Conservation (phyloP, 176 grass and related monocot genomes). For the Aegilops tauschii region DNA sequence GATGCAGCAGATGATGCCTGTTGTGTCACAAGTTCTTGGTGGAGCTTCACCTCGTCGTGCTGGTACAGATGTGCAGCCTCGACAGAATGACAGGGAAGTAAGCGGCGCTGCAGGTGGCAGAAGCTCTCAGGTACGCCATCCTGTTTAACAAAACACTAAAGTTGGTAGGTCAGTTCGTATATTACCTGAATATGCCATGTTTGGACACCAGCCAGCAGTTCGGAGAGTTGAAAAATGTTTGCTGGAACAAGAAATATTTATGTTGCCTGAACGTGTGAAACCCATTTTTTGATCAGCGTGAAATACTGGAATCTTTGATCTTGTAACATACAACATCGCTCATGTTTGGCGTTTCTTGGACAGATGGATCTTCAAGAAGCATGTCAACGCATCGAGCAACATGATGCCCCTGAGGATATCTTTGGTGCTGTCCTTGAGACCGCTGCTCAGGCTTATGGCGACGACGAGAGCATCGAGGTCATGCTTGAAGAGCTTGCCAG, state of each 20-base stretch:
- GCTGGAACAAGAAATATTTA: neutral
- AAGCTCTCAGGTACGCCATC: constrained; percentile 39
- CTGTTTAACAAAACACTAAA: neutral
- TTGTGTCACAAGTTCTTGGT: constrained; percentile 80
- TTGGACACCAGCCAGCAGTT: neutral
- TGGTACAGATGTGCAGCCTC: constrained; percentile 26
- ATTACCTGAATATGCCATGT: neutral
- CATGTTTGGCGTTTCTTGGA: constrained; percentile 2
- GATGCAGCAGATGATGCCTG: constrained; percentile 93
- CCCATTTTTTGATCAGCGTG: neutral
- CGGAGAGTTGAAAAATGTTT: neutral
- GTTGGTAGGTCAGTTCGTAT: neutral
- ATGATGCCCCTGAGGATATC: constrained; percentile 57
- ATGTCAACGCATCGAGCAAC: constrained; percentile 51
- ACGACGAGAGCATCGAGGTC: constrained; percentile 38
- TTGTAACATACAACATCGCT: neutral
- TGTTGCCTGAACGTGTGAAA: neutral
- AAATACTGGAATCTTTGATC: neutral
- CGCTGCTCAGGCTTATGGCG: constrained; percentile 39
- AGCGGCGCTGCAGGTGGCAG: neutral
- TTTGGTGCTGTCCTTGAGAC: constrained; percentile 70
- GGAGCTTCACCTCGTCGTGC: constrained; percentile 21
- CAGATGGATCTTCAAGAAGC: constrained; percentile 77
- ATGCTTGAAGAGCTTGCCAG: constrained; percentile 57
- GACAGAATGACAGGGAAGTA: constrained; percentile 6